Evolutionary conservation across 2,329 filamentous ascomycete genomes (phyloP).

Genomic region (Helminthosporium solani): DNA sequence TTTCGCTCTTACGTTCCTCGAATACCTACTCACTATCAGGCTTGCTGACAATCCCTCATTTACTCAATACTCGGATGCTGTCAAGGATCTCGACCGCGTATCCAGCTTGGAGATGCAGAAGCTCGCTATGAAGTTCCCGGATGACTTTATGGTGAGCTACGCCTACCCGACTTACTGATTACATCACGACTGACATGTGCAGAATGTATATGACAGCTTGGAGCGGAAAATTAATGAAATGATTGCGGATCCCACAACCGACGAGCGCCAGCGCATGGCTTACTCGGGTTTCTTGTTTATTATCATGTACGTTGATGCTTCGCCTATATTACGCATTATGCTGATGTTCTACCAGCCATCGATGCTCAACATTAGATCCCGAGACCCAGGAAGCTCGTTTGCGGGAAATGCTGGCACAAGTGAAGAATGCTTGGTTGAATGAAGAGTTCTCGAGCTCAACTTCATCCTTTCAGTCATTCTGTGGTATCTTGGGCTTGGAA

Average conservation of each 20-base stretch:
- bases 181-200: constrained; percentile 16
- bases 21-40: constrained; percentile 85
- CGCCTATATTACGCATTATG: neutral
- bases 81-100: constrained; percentile 83
- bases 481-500: constrained; percentile 73
- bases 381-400: constrained; percentile 71
- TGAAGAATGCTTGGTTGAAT: constrained; percentile 77
- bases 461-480: constrained; percentile 77
- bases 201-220: constrained; percentile 84
- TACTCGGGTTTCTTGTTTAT: constrained; percentile 92
- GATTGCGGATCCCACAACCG: constrained; percentile 68
- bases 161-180: neutral
- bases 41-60: constrained; percentile 71
- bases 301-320: constrained; percentile 63
- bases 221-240: constrained; percentile 81
- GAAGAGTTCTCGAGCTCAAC: constrained; percentile 67
- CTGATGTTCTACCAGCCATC: constrained; percentile 60
- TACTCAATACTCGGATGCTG: constrained; percentile 77
- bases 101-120: constrained; percentile 86
- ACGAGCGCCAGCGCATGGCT: constrained; percentile 81
- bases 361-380: constrained; percentile 72
- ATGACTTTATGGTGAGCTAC: constrained; percentile 71
- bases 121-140: constrained; percentile 84
- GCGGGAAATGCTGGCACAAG: constrained; percentile 75
- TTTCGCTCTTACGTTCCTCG: constrained; percentile 86